Conservation (phyloP, 306 rosid genomes). For the Pueraria montana region DNA sequence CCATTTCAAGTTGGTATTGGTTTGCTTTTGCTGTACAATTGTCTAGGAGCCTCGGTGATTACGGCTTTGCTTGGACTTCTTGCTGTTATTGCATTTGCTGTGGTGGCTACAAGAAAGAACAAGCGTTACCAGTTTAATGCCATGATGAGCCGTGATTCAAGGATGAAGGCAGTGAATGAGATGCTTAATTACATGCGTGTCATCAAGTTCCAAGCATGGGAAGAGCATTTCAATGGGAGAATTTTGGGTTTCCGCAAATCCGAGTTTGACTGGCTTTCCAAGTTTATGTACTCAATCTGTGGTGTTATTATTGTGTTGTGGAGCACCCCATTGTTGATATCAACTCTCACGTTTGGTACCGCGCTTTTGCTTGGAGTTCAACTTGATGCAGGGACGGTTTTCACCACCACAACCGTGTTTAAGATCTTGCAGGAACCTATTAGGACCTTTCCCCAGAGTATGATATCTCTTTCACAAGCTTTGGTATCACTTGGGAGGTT, state of each 20-base stretch:
- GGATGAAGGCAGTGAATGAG: conserved; percentile 98
- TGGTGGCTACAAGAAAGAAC: conserved; percentile 58
- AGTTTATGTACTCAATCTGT: conserved; percentile 80
- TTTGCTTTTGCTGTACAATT: conserved; percentile 68
- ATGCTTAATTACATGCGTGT: conserved; percentile 96
- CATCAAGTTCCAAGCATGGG: conserved; percentile 99
- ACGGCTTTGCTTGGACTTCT: conserved; percentile 67
- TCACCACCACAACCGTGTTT: conserved; percentile 88
- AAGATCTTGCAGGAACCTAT: conserved; percentile 94
- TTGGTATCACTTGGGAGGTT: conserved; percentile 88
- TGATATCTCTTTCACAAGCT: conserved; percentile 94
- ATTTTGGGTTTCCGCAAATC: conserved; percentile 65
- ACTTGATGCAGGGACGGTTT: conserved; percentile 93
- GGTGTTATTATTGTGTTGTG: conserved; percentile 74
- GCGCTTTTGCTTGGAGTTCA: conserved; percentile 73
- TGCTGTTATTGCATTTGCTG: conserved; percentile 57
- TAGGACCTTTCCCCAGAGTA: conserved; percentile 88
- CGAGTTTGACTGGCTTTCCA: conserved; percentile 84
- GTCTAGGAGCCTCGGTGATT: conserved; percentile 66
- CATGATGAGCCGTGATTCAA: conserved; percentile 87
- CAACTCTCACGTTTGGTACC: conserved; percentile 80
- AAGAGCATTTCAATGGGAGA: conserved; percentile 83
- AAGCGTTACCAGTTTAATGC: conserved; percentile 68
- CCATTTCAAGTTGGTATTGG: conserved; percentile 82
- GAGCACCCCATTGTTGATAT: conserved; percentile 74